Evolutionary conservation across 805 yeast species (phyloP).

Genomic region (Saccharomycopsis lassenensis): DNA sequence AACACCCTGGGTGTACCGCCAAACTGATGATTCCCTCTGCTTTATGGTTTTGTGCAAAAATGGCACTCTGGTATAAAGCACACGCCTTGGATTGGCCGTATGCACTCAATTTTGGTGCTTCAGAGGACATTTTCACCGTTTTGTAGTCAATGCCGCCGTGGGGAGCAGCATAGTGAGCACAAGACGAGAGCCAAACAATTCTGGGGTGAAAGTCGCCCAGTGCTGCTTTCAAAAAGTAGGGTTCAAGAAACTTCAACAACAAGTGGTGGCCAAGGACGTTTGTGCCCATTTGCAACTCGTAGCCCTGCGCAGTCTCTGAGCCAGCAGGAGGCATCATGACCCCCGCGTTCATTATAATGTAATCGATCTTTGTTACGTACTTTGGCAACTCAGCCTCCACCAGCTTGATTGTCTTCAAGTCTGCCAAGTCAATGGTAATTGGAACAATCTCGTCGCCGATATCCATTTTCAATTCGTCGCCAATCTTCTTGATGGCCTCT

Average conservation of each 20-base stretch:
- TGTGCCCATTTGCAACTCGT: constrained; percentile 28
- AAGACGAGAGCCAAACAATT: constrained; percentile 31
- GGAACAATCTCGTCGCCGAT: constrained; percentile 75
- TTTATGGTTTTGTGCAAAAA: constrained; percentile 26
- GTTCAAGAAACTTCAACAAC: constrained; percentile 28
- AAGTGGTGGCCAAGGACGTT: constrained; percentile 30
- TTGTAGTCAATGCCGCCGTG: constrained; percentile 26
- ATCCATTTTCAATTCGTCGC: constrained; percentile 85
- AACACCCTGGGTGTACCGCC: constrained; percentile 29
- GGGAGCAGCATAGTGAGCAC: constrained; percentile 24
- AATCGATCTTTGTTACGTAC: constrained; percentile 21
- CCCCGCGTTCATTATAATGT: constrained; percentile 30
- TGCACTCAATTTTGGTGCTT: too few relatives aligned
- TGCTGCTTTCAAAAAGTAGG: constrained; percentile 26
- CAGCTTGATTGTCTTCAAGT: constrained; percentile 26
- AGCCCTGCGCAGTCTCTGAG: constrained; percentile 25
- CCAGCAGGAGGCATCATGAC: constrained; percentile 24
- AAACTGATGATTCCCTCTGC: constrained; percentile 24
- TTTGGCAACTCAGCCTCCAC: constrained; percentile 22
- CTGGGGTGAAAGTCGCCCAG: constrained; percentile 21
- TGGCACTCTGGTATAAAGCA: constrained; percentile 25
- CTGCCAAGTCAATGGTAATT: constrained; percentile 29
- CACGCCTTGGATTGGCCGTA: constrained; percentile 34
- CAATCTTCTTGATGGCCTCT: constrained; percentile 32
- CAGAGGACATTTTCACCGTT: too few relatives aligned